Base-by-base conservation (phyloP, 1,284 basidiomycete genomes). In the Stereum hirsutum region DNA sequence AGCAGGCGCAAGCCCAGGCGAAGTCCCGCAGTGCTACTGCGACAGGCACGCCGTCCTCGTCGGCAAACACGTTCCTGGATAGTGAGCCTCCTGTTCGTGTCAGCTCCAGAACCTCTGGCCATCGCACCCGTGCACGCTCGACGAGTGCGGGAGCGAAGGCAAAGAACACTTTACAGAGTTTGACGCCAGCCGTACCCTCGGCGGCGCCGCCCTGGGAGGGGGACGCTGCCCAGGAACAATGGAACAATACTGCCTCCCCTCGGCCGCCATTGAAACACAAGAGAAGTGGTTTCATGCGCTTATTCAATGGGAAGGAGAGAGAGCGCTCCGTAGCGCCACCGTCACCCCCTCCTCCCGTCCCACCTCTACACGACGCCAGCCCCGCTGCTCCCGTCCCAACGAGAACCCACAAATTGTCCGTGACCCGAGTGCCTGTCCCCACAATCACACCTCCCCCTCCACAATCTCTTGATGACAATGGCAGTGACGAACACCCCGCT, bases 271-370 rank as follows among this genome's bases (percentile, higher is more conserved):
- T 87, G 33, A 81, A 75, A 54, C 75, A 77, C 45, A 83, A 84
- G 66, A 88, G 82, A 59, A 89, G 85, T 52, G 86, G 84, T 1
- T 83, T 89, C 57, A 77, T 89, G 80, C 69, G 82, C 44, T 60
- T 89, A 11, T 88, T 89, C 59, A 78, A 81, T 54, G 69, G 68
- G 23, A 74, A 70, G 51, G 61, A 65, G 21, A 66, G 64, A 54
- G 77, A 72, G 66, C 49, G 44, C 17, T 49, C 52, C 32, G 51
- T 55, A 3, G 60, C 59, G 5, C 70, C 69, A 1, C 78, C 78
- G 6, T 32, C 32, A 6, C 34, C 43, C 11, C n/a, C 20, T 14
- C 39, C 39, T 52, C 54, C 60, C 8, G 57, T 64, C 41, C 50
- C 56, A 11, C 28, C 14, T 19, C 12, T 34, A 21, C 21, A 19